These are phyloP conservation scores for Mycosarcoma maydis DNA, from an alignment of 1,284 basidiomycete species.

Conservation along the genomic window DNA sequence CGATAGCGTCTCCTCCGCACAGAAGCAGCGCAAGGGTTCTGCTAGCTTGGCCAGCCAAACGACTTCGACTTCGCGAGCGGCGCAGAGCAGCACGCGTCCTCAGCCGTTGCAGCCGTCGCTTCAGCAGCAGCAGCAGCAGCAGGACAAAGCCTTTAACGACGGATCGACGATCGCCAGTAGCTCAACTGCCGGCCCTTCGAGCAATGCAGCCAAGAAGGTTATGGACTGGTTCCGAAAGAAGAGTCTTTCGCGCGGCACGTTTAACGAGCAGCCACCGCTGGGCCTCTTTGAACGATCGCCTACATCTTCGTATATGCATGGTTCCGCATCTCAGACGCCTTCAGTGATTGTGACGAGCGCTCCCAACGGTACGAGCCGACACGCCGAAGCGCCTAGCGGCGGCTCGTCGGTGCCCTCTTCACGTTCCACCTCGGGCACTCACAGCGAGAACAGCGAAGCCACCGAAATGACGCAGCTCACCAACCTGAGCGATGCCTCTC, in stretches of 20 bases:
- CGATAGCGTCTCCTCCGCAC: conserved; percentile 10
- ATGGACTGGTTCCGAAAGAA: conserved; percentile 75
- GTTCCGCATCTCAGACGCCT: conserved; percentile 11
- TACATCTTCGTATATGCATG: conserved; percentile 11
- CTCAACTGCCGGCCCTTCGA: conserved; percentile 67
- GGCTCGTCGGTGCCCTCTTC: conserved; percentile 56
- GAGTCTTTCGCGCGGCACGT: conserved; percentile 68
- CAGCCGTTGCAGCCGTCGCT: conserved; percentile 12
- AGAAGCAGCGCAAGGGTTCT: conserved; percentile 25
- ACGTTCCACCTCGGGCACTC: conserved; percentile 61
- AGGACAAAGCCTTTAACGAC: conserved; percentile 37
- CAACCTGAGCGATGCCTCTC: conserved; percentile 25
- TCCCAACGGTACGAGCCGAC: conserved; percentile 19
- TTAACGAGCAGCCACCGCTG: conserved; percentile 58
- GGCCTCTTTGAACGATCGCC: conserved; percentile 46
- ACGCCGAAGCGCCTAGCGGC: conserved; percentile 20
- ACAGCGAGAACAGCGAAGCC: conserved; percentile 59
- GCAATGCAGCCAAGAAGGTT: conserved; percentile 72
- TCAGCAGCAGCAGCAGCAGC: conserved; percentile 20
- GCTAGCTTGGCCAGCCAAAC: conserved; percentile 13
- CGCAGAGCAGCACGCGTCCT: conserved; percentile 13
- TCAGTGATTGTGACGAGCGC: conserved; percentile 48
- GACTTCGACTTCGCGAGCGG: conserved; percentile 20
- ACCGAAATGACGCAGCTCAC: conserved; percentile 46
- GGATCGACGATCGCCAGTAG: conserved; percentile 44